Percentiles rank a stretch among this genome's conserved stretches.
Conservation (phyloP, 2,329 filamentous ascomycete genomes). For the Alternaria viburni region DNA sequence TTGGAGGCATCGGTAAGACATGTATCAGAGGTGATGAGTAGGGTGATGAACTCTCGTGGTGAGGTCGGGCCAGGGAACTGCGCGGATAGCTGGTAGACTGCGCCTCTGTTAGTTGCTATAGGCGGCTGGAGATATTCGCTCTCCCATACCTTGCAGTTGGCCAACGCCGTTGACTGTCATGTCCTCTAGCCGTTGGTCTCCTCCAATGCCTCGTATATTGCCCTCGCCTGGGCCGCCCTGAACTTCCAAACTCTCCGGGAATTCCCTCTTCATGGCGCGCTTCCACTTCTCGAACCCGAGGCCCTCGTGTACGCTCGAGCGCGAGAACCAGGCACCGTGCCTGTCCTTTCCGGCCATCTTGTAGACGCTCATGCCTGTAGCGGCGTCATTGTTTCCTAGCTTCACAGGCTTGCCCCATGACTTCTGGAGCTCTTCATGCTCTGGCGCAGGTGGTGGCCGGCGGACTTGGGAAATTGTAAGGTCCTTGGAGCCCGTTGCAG, state of each 20-base stretch:
- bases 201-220: constrained; percentile 83
- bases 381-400: constrained; percentile 73
- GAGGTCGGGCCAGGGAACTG: constrained; percentile 90
- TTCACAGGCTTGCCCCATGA: constrained; percentile 88
- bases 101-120: constrained; percentile 3
- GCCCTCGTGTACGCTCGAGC: constrained; percentile 81
- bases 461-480: constrained; percentile 61
- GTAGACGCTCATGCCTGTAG: constrained; percentile 76
- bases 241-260: constrained; percentile 75
- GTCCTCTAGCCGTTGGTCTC: constrained; percentile 75
- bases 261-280: constrained; percentile 77
- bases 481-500: constrained; percentile 58
- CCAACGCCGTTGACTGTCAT: constrained; percentile 65
- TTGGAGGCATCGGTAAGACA: constrained; percentile 58
- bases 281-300: constrained; percentile 80
- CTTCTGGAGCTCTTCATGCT: constrained; percentile 70
- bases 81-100: constrained; percentile 84
- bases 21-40: constrained; percentile 71
- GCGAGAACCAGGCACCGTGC: constrained; percentile 87
- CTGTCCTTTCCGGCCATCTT: constrained; percentile 81
- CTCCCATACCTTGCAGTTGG: constrained; percentile 64
- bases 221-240: constrained; percentile 73
- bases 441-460: constrained; percentile 55
- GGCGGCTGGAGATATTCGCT: neutral
- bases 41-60: constrained; percentile 84